These are phyloP conservation scores for Xerocomellus intermedius DNA, from an alignment of 768 basidiomycete genomes.

Conservation along the genomic window DNA sequence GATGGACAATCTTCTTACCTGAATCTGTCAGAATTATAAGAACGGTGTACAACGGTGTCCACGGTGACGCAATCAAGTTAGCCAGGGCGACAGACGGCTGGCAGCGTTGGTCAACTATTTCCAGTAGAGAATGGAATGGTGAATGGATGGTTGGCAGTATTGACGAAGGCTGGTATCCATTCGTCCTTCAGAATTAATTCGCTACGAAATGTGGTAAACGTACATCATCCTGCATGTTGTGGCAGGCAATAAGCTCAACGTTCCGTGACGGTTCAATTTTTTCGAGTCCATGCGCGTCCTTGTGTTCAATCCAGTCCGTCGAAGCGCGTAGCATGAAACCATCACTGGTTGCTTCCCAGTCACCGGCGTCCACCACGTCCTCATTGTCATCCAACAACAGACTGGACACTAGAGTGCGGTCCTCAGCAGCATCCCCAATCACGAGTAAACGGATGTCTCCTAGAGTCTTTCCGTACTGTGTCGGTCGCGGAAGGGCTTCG, in stretches of 20 bases:
- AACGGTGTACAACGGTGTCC: conserved; percentile 59
- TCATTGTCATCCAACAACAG: conserved; percentile 63
- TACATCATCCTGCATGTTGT: conserved; percentile 46
- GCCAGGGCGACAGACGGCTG: conserved; percentile 52
- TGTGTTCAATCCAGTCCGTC: conserved; percentile 71
- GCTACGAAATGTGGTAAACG: conserved; percentile 23
- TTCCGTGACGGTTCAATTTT: conserved; percentile 64
- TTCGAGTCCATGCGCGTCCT: conserved; percentile 62
- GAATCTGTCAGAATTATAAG: conserved; percentile 52
- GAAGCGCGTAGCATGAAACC: conserved; percentile 55
- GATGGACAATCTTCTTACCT: conserved; percentile 33
- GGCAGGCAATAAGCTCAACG: conserved; percentile 55
- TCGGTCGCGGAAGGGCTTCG: conserved; percentile 57
- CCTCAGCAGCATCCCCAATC: conserved; percentile 41
- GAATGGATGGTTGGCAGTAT: conserved; percentile 48
- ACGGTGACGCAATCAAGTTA: conserved; percentile 55
- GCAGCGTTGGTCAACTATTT: conserved; percentile 51
- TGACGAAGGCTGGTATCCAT: conserved; percentile 27
- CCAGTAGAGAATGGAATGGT: conserved; percentile 53
- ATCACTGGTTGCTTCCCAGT: conserved; percentile 50
- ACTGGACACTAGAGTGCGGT: conserved; percentile 39
- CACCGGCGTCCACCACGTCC: conserved; percentile 61
- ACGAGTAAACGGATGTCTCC: conserved; percentile 61
- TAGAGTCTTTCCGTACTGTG: conserved; percentile 65
- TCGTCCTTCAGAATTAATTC: conserved; percentile 7